Base-by-base conservation (phyloP, 108 stramenopile genomes). In the Cyclotella cryptica region DNA sequence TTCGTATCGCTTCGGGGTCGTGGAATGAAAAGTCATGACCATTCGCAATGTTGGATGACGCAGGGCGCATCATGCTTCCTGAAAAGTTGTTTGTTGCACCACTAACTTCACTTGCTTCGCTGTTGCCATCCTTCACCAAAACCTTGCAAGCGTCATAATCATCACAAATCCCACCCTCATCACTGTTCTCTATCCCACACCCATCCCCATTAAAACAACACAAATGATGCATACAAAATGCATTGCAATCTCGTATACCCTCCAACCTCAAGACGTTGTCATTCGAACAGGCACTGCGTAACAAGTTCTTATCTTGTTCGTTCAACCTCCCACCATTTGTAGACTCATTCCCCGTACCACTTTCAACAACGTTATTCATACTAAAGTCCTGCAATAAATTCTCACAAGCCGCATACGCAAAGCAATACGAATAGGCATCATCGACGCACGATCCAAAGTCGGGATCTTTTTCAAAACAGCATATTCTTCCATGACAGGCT, bases 151-250 rank as follows among this genome's bases (percentile, higher is more conserved):
- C 19, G 1, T 28, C 52, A 58, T 78, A 78, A 27, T 69, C 69
- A 61, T 71, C 60, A 51, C 77, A 78, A 42, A 70, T 69, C 47
- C n/a, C 62, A 44, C 30, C 42, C 44, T 65, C 27, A 13, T 62
- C 52, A 35, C 17, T 22, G 26, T 24, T 7, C 27, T 66, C 66
- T 47, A 21, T 76, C 45, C 60, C 77, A 19, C 42, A 44, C 10
- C 42, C 53, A 18, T 69, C 41, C 21, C 29, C 49, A 55, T 43
- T 71, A 57, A 78, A 78, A 71, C 77, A 78, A 65, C 77, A 78
- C 15, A 78, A 65, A 69, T 71, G 77, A 71, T 78, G 77, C 35
- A 70, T 59, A 58, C 77, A 78, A 55, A 78, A 78, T 5, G 77
- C 77, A 55, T 63, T 78, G 51, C 77, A 78, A 29, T 78, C 77